Conservation (phyloP, 305 asterid species). For the Coffea humblotiana region DNA sequence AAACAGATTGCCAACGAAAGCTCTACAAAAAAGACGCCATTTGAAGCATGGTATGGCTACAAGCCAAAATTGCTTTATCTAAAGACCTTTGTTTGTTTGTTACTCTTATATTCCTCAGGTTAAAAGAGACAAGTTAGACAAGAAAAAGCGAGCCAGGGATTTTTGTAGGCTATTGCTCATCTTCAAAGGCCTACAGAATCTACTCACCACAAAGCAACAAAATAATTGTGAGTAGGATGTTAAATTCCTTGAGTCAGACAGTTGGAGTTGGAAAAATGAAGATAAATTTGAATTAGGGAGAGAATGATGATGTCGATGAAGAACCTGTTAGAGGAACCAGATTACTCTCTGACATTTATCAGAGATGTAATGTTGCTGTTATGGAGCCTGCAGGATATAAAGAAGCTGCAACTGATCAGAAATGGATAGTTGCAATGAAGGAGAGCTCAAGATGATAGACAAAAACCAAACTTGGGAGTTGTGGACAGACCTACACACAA, state of each 20-base stretch:
- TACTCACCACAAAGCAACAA: no score
- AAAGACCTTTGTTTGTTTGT: neutral
- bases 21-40: neutral
- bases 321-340: neutral
- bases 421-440: neutral
- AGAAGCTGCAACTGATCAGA: neutral
- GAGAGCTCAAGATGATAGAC: neutral
- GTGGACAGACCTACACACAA: conserved; percentile 4
- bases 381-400: no score
- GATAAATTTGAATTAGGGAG: no score
- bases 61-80: neutral
- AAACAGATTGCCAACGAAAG: neutral
- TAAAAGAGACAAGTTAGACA: neutral
- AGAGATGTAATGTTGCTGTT: no score
- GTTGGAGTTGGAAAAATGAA: no score
- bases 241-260: no score
- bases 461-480: conserved; percentile 16
- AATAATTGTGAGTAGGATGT: no score
- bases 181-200: no score
- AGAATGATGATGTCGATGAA: neutral
- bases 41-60: neutral
- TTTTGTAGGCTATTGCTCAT: neutral
- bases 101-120: neutral
- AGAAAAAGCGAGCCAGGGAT: neutral
- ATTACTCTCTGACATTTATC: no score